Conservation (phyloP, 257 asterid species). For the Capsicum rhomboideum region DNA sequence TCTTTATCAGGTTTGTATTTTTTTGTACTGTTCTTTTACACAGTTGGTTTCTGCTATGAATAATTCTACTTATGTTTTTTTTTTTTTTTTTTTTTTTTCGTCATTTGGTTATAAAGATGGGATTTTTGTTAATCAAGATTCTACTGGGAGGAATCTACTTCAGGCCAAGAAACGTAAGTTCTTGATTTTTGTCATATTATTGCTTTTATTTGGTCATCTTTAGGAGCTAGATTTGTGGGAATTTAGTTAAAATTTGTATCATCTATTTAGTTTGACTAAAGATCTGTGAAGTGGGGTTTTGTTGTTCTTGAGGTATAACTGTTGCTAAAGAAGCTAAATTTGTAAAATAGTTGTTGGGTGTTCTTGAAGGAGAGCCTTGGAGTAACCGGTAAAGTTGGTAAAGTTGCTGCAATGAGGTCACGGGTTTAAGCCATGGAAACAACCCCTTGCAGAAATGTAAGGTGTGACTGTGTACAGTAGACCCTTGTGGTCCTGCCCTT, state of each 20-base stretch:
- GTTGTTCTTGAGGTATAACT: neutral
- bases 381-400: no score
- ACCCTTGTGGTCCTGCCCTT: no score
- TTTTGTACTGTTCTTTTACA: neutral
- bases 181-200: neutral
- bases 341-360: neutral
- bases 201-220: neutral
- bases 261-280: neutral
- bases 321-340: neutral
- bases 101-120: slow-evolving; percentile 29
- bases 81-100: slow-evolving; percentile 13
- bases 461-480: no score
- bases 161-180: slow-evolving; percentile 56
- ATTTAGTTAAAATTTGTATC: neutral
- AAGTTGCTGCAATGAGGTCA: no score
- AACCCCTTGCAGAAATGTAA: no score
- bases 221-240: neutral
- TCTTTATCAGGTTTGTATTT: slow-evolving; percentile 40
- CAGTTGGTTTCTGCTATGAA: neutral
- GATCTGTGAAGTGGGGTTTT: neutral
- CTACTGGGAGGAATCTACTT: slow-evolving; percentile 59
- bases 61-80: neutral
- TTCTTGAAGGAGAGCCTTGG: no score
- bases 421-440: no score
- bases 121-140: slow-evolving; percentile 33